A percentile compares a stretch with the other conserved stretches of the same genome.
Conservation (phyloP, 2,329 filamentous ascomycete genomes). For the Moelleriella libera region DNA sequence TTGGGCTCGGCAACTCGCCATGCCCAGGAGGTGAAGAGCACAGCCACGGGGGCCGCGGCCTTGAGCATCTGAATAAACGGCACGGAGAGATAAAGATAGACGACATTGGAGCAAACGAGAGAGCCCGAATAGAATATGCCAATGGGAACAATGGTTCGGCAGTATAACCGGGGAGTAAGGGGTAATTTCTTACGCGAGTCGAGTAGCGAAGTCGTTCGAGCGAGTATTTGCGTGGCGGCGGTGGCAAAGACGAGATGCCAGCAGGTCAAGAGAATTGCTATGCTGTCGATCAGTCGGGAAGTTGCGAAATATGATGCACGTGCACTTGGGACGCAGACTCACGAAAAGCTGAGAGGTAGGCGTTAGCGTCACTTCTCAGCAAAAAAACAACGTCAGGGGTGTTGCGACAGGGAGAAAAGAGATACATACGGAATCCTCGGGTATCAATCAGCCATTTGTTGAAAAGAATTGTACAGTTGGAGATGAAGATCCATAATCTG, state of each 20-base stretch:
- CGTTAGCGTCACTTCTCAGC: neutral
- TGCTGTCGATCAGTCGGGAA: neutral
- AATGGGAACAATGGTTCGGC: slow-evolving; percentile 51
- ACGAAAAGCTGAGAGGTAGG: slow-evolving; percentile 1
- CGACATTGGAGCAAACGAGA: slow-evolving; percentile 52
- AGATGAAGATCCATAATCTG: slow-evolving; percentile 70
- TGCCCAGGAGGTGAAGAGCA: slow-evolving; percentile 50
- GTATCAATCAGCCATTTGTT: slow-evolving; percentile 76
- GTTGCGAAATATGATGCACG: neutral
- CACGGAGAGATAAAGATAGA: slow-evolving; percentile 53
- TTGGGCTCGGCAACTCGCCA: slow-evolving; percentile 36
- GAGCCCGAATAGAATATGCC: slow-evolving; percentile 51
- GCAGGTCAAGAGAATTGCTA: slow-evolving; percentile 46
- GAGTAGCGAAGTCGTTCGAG: slow-evolving; percentile 47
- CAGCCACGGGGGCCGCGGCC: slow-evolving; percentile 53
- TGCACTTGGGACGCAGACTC: neutral
- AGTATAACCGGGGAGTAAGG: slow-evolving; percentile 46
- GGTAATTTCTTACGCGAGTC: slow-evolving; percentile 47
- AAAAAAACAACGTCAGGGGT: neutral
- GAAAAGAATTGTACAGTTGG: slow-evolving; percentile 75
- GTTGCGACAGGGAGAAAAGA: neutral
- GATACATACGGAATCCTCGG: slow-evolving; percentile 10
- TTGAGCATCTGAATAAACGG: slow-evolving; percentile 61
- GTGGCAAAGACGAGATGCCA: slow-evolving; percentile 57
- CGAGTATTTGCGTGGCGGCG: slow-evolving; percentile 49